A percentile compares a stretch with the other conserved stretches of the same genome.
Evolutionary conservation across 768 basidiomycete species (phyloP).

Genomic region (Podaxis sp.): DNA sequence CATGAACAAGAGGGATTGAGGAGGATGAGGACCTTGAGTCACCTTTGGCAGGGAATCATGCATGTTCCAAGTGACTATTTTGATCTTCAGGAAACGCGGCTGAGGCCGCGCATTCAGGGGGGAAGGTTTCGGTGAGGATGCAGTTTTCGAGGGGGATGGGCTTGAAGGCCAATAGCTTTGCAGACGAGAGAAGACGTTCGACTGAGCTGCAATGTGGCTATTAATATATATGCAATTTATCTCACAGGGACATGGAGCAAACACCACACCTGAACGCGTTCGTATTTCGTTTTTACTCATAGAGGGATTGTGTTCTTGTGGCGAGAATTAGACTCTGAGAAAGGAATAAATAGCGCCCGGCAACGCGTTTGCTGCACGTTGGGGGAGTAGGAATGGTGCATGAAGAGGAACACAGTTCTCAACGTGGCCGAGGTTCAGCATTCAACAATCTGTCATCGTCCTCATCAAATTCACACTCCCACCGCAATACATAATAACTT

Average conservation of each 20-base stretch:
- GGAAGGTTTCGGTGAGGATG: background rate
- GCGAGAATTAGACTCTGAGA: background rate
- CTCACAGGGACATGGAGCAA: background rate
- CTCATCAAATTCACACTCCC: background rate
- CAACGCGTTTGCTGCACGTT: slow-evolving; percentile 9
- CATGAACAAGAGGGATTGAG: background rate
- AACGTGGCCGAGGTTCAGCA: background rate
- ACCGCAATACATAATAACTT: background rate
- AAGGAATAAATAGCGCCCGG: background rate
- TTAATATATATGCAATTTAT: background rate
- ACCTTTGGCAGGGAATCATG: slow-evolving; percentile 79
- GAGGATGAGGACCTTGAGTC: slow-evolving; percentile 1
- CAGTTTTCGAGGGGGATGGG: background rate
- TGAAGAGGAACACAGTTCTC: background rate
- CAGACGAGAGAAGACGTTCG: slow-evolving; percentile 1
- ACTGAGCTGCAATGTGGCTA: background rate
- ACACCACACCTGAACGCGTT: slow-evolving; percentile 1
- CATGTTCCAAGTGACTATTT: slow-evolving; percentile 83
- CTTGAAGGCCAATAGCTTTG: slow-evolving; percentile 3
- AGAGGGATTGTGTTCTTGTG: background rate
- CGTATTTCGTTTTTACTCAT: background rate
- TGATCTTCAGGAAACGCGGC: slow-evolving; percentile 46
- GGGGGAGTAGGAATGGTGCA: background rate
- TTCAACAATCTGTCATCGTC: background rate
- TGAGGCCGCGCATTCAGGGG: background rate